Conservation (phyloP, 202 grass and related monocot species). For the Zizania palustris region DNA sequence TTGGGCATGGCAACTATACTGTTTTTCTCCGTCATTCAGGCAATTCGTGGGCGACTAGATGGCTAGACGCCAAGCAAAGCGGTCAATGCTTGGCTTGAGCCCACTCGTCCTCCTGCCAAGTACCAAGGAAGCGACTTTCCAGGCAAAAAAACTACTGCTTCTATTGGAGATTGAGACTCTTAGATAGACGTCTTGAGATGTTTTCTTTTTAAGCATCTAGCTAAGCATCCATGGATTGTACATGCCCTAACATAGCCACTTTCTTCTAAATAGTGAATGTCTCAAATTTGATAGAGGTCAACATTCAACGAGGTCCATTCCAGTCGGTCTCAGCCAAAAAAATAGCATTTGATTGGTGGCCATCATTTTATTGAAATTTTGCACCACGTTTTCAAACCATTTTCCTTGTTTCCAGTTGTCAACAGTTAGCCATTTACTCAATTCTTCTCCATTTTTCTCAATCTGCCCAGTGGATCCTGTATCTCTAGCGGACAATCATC, state of each 20-base stretch:
- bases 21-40: too few species aligned
- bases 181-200: too few species aligned
- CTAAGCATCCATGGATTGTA: too few species aligned
- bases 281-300: constrained; percentile 20
- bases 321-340: not conserved
- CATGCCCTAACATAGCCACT: constrained; percentile 1
- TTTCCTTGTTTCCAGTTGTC: constrained; percentile 20
- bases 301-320: not conserved
- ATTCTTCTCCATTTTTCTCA: constrained; percentile 10
- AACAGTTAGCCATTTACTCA: constrained; percentile 19
- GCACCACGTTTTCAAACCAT: constrained; percentile 1
- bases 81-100: too few species aligned
- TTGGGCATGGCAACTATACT: too few species aligned
- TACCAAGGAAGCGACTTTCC: too few species aligned
- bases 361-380: constrained; percentile 24
- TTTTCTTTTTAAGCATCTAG: too few species aligned
- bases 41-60: too few species aligned
- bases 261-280: constrained; percentile 4
- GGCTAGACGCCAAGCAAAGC: too few species aligned
- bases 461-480: constrained; percentile 24
- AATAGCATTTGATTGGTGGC: constrained; percentile 16
- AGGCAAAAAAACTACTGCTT: too few species aligned
- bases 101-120: too few species aligned
- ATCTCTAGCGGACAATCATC: constrained; percentile 1
- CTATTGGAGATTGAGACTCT: too few species aligned